Evolutionary conservation across 225 moss, liverwort and hornwort genomes (phyloP).

Genomic region (Marchantia polymorpha): DNA sequence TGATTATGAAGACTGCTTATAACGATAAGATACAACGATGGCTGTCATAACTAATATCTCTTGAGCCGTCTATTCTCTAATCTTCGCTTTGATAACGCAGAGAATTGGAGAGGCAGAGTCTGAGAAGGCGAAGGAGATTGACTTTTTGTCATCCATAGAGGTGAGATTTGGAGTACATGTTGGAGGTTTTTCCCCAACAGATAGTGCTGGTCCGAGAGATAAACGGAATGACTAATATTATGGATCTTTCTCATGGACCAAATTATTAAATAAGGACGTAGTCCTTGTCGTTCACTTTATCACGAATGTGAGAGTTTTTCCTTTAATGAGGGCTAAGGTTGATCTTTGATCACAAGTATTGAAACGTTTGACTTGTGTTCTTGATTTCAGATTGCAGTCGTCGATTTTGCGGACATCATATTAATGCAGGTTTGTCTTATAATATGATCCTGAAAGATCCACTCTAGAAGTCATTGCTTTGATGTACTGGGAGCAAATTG

Average conservation of each 20-base stretch:
- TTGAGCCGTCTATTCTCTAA: neutral
- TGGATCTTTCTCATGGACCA: too few relatives aligned
- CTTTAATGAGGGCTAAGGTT: neutral
- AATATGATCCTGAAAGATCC: neutral
- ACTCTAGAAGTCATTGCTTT: neutral
- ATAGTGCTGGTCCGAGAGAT: too few relatives aligned
- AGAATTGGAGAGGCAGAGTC: conserved; percentile 83
- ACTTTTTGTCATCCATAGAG: conserved; percentile 93
- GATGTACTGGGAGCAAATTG: too few relatives aligned
- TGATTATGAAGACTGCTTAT: neutral
- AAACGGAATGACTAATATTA: too few relatives aligned
- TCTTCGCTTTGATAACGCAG: conserved; percentile 29
- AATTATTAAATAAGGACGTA: too few relatives aligned
- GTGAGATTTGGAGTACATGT: conserved; percentile 30
- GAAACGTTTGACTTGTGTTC: neutral
- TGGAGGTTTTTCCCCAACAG: neutral
- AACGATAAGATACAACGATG: too few relatives aligned
- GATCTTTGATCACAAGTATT: neutral
- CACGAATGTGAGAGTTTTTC: too few relatives aligned
- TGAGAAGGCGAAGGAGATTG: conserved; percentile 75
- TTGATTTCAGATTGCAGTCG: conserved; percentile 65
- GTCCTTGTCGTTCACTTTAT: too few relatives aligned
- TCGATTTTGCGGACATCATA: conserved; percentile 83
- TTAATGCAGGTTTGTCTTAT: conserved; percentile 71
- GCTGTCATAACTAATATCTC: neutral